Base-by-base conservation (phyloP, 1,284 basidiomycete genomes). In the Naganishia cerealis region DNA sequence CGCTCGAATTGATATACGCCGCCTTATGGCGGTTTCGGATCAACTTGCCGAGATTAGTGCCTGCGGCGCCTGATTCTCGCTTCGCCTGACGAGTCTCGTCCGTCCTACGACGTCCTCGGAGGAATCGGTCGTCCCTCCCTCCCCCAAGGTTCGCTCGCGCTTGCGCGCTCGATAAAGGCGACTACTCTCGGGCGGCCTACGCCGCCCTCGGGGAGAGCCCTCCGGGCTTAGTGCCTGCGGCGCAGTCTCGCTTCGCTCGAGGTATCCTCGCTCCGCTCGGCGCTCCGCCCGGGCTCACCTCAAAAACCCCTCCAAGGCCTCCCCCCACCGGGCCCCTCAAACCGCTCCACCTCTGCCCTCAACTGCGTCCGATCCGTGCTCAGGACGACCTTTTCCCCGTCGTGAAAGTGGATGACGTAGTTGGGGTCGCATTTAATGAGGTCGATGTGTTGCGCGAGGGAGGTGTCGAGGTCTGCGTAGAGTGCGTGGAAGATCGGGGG, bases 271-370 rank as follows among this genome's bases (percentile, higher is more conserved):
- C 29, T 33, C 3, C 29, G 29, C 29, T 33, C 29, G 29, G 29
- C 29, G n/a, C 21, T 61, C 21, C n/a, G 29, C 61, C 21, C 6
- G 4, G 12, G 71, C 75, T 57, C 56, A 78, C 77, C 59, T 52
- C 21, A 77, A 43, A 53, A 76, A 77, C 18, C 68, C 72, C 38
- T 77, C 77, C 21, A 75, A 73, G 40, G 77, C 71, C 36, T 78
- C 74, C 61, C 79, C 82, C 84, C 84, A 13, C 80, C 78, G n/a
- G 78, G 75, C 12, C 83, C 82, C 71, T 85, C 84, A 72, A 79
- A 83, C 43, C 78, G 77, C 72, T 83, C 83, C 24, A 84, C 78
- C 71, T 83, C 81, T 26, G 73, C 72, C 67, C 81, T 81, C 77
- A 85, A 78, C 69, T 75, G 70, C 2, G 79, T 76, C 71, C 84